Percentiles rank a stretch among this genome's conserved stretches.
Evolutionary conservation across 768 basidiomycete species (phyloP).

Genomic region (Boletus eberwhitei): DNA sequence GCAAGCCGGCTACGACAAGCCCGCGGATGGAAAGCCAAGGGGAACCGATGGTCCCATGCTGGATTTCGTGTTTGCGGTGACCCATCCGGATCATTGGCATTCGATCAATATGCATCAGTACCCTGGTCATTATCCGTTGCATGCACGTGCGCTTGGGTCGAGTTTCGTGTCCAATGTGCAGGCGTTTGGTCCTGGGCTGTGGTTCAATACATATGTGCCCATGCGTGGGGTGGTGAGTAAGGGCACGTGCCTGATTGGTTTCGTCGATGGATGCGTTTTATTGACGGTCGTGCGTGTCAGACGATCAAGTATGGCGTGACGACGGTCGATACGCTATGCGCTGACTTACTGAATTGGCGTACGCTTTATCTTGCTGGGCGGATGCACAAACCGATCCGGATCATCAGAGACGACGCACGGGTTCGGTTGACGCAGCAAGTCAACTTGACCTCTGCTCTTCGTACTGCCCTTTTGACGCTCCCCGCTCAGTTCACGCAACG

Average conservation of each 20-base stretch:
- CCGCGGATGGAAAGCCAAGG: constrained; percentile 23
- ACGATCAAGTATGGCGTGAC: constrained; percentile 97
- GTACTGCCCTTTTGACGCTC: constrained; percentile 84
- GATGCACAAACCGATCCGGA: constrained; percentile 95
- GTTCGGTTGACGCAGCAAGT: constrained; percentile 90
- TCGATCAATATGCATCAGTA: constrained; percentile 92
- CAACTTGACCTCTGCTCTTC: constrained; percentile 87
- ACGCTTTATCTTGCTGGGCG: constrained; percentile 91
- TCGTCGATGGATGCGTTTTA: too few species aligned
- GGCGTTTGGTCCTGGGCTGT: constrained; percentile 78
- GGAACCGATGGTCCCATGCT: constrained; percentile 68
- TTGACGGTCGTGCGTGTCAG: constrained; percentile 37
- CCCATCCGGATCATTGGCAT: constrained; percentile 91
- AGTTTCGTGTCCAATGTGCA: constrained; percentile 78
- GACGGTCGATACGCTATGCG: constrained; percentile 83
- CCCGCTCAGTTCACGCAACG: constrained; percentile 79
- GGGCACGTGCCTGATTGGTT: neutral
- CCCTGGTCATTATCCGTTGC: constrained; percentile 87
- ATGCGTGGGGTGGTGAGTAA: constrained; percentile 77
- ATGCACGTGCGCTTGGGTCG: constrained; percentile 81
- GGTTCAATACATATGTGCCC: constrained; percentile 92
- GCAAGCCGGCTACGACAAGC: constrained; percentile 70
- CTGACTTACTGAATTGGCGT: constrained; percentile 90
- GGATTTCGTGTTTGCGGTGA: constrained; percentile 96
- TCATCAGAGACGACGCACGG: constrained; percentile 89